Conservation (phyloP, 1,139 yeast species). For the Candida tetrigidarum region DNA sequence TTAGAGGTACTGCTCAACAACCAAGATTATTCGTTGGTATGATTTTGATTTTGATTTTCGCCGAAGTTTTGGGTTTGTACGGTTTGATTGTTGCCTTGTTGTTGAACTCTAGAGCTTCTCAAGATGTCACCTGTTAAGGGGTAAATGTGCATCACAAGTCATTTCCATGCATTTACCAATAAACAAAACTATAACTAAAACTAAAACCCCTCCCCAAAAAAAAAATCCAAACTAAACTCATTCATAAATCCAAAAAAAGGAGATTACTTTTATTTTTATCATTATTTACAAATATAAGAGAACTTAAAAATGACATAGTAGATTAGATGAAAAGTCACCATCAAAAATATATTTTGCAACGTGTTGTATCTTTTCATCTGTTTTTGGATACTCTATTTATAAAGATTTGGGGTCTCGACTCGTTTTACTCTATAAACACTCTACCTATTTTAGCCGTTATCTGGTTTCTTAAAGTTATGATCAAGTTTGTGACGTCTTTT, state of each 20-base stretch:
- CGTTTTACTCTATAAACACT: conserved; percentile 35
- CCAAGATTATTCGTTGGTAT: conserved; percentile 95
- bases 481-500: conserved; percentile 20
- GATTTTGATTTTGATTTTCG: conserved; percentile 94
- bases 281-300: neutral
- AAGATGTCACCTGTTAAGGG: conserved; percentile 78
- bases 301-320: neutral
- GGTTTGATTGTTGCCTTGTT: conserved; percentile 97
- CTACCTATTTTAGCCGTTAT: conserved; percentile 42
- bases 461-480: conserved; percentile 34
- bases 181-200: too few relatives aligned
- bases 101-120: conserved; percentile 96
- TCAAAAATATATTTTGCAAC: neutral
- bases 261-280: neutral
- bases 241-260: neutral
- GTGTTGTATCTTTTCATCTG: too few relatives aligned
- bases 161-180: neutral
- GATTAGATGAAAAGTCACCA: neutral
- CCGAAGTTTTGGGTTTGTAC: conserved; percentile 96
- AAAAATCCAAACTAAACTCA: neutral
- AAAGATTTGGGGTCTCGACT: too few relatives aligned
- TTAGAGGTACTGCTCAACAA: conserved; percentile 94
- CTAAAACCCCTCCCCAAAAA: too few relatives aligned
- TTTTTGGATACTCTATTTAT: too few relatives aligned
- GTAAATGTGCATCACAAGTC: neutral